Percentiles rank a stretch among this genome's conserved stretches.
phyloP scores from a whole-genome alignment of 306 rosid genomes.

The Quercus mongolica region DNA sequence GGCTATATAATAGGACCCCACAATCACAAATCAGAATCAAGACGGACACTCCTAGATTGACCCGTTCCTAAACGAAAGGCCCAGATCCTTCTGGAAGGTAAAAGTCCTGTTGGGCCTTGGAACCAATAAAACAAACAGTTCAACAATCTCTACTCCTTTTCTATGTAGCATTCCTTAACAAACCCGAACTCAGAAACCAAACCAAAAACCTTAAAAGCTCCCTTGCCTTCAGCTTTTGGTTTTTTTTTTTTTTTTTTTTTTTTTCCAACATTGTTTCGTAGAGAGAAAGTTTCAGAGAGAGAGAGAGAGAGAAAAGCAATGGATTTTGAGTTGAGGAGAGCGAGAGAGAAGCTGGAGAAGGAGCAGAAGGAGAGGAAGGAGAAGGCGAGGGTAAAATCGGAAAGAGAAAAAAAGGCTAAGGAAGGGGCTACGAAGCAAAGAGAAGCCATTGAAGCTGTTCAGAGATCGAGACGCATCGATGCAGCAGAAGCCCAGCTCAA shows the following conservation, averaged over 20 bases:
- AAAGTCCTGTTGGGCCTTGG: background rate
- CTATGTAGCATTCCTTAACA: background rate
- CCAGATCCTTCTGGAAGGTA: constrained; percentile 35
- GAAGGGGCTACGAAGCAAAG: constrained; percentile 61
- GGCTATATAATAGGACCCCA: background rate
- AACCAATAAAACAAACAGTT: background rate
- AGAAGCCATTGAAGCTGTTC: constrained; percentile 86
- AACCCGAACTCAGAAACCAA: background rate
- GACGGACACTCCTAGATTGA: background rate
- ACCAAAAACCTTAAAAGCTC: background rate
- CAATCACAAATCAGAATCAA: background rate
- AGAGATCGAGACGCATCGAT: constrained; percentile 74
- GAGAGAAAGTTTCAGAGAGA: background rate
- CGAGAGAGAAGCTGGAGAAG: constrained; percentile 87
- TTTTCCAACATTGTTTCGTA: no score
- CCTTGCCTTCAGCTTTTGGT: background rate
- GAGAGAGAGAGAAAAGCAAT: constrained; percentile 22
- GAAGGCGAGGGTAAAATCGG: constrained; percentile 41
- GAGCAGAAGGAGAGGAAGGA: constrained; percentile 80
- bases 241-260: background rate
- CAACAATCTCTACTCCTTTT: no score
- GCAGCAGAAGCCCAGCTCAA: constrained; percentile 82
- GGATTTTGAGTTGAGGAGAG: constrained; percentile 90
- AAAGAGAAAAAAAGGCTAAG: constrained; percentile 71
- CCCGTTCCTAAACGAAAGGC: constrained; percentile 20